Base-by-base conservation (phyloP, 352 stramenopile genomes). In the Globisporangium yorkense region DNA sequence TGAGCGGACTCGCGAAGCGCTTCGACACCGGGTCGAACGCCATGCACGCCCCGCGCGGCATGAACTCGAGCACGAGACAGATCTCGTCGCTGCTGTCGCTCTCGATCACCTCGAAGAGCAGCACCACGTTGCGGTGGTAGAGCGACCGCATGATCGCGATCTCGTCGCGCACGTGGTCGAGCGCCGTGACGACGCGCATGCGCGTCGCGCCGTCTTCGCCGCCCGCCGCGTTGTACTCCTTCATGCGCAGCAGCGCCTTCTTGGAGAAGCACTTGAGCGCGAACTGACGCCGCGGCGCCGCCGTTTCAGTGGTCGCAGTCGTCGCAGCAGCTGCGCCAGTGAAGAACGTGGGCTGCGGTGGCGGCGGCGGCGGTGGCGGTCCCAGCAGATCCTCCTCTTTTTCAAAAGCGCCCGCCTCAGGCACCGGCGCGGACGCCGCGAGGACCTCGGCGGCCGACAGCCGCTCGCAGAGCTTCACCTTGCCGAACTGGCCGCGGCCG, bases 51-150 rank as follows among this genome's bases (percentile, higher is more conserved):
- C 89, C 89, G 21, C 63, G 61, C 20, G 70, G 59, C 84, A 97
- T 95, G 75, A 92, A 77, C 75, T 97, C 87, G 51, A 94, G 66
- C 49, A 96, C 79, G 58, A 96, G 61, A 63, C 90, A 94, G 59
- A 93, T 73, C 49, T 92, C 91, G 74, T 96, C 83, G 56, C 67
- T 78, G 6, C 65, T 53, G 4, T 88, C 76, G 47, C 76, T 75
- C 58, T 96, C 85, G 27, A 97, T 89, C 54, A 96, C 89, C 67
- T 97, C 89, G 54, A 96, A 96, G 21, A 97, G 74, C 57, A 96
- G 64, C 54, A 95, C 88, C 48, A 97, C 74, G 57, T 96, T 97
- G 49, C 88, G 86, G 68, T 97, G 89, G 49, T 94, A 96, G 27
- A 97, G 72, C 29, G 74, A 71, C 6, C 84, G 74, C 85, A 97